These are phyloP conservation scores for Xylaria intraflava DNA, from an alignment of 495 filamentous ascomycete genomes.

Conservation along the genomic window DNA sequence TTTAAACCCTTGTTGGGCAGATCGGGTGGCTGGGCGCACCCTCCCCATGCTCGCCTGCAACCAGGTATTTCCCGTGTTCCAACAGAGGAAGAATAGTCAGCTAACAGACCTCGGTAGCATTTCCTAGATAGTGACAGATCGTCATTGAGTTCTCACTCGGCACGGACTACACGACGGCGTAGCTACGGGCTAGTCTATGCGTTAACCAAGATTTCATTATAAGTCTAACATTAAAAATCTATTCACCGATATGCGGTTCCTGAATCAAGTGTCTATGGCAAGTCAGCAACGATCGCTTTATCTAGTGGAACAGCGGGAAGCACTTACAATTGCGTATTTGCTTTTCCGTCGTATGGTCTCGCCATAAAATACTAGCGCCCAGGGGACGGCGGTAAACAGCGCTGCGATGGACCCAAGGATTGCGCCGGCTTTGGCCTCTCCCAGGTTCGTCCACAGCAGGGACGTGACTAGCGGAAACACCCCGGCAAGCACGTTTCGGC, in stretches of 20 bases:
- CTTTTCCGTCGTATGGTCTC: conserved; percentile 70
- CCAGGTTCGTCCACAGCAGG: conserved; percentile 64
- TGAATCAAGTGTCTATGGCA: conserved; percentile 1
- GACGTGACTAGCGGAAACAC: conserved; percentile 72
- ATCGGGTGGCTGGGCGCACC: too few relatives aligned
- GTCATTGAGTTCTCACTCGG: too few relatives aligned
- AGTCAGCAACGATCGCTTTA: not conserved
- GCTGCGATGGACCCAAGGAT: conserved; percentile 70
- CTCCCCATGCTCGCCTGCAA: too few relatives aligned
- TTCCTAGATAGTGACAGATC: too few relatives aligned
- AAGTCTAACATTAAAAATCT: too few relatives aligned
- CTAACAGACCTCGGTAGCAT: too few relatives aligned
- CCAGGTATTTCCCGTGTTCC: too few relatives aligned
- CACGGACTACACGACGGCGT: too few relatives aligned
- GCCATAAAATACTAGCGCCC: conserved; percentile 77
- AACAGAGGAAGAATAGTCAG: too few relatives aligned
- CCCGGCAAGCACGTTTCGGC: conserved; percentile 78
- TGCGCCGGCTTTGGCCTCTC: conserved; percentile 65
- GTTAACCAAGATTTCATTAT: too few relatives aligned
- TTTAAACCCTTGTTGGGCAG: too few relatives aligned
- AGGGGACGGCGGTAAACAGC: conserved; percentile 70
- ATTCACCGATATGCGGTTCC: too few relatives aligned
- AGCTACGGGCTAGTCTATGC: not conserved
- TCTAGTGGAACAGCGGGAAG: not conserved
- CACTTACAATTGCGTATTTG: conserved; percentile 56